Evolutionary conservation across 768 basidiomycete species (phyloP), one percentile per base, ranked within the genome.

Genomic region (Kwoniella sp.): DNA sequence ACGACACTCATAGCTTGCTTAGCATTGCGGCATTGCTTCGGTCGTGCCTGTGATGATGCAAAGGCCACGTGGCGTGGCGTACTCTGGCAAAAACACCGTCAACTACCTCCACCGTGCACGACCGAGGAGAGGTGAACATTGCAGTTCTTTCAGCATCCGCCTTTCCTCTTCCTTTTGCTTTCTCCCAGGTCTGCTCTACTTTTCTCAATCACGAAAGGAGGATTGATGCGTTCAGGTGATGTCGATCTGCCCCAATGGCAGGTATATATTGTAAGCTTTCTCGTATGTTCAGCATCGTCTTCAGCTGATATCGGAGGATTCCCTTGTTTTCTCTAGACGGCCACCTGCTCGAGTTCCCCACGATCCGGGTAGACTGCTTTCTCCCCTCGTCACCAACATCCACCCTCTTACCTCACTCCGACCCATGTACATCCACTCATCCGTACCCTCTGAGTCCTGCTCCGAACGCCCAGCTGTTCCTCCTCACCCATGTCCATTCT

Each of bases 401-500:
- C 9, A 72, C 83, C 64, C 83, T 85, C 4, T 80, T 84, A 4
- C 83, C 81, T 55, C 68, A 72, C 3, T 81, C 83, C 1, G 76
- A 13, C 58, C 54, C 61, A n/a, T 47, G 65, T n/a, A 65, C 41
- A 9, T 51, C 63, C 0, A 64, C 45, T 41, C 63, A 65, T 41
- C 63, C 66, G 9, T n/a, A 23, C 31, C 52, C 58, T 29, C 30
- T 56, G 1, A 38, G 4, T 28, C 63, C 67, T 9, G 73, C 77
- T 5, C 78, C 77, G n/a, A 50, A 65, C n/a, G 75, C 77, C 29
- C 76, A 82, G 9, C 79, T 93, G 12, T 86, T 91, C 77, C 85
- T 96, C n/a, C 85, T 96, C 59, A 87, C 89, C 0, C 93, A 96
- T 76, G 90, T 92, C 0, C 94, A 95, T 81, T 85, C 92, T 0